Conservation (phyloP, 352 stramenopile species). For the Blastocystis sp. region DNA sequence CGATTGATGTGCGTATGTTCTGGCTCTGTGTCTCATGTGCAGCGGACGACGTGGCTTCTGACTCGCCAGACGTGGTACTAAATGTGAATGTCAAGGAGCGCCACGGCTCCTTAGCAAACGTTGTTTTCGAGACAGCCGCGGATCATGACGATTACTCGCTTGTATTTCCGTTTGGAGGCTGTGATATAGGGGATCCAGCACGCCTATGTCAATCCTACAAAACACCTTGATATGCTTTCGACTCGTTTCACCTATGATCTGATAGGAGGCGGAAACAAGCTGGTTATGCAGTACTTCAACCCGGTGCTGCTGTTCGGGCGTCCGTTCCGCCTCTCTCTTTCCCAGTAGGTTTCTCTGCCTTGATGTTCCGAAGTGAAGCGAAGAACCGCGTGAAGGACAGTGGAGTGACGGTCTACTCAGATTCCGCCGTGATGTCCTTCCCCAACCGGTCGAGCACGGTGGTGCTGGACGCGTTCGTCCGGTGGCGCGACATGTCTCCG, state of each 20-base stretch:
- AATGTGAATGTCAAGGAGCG: not conserved
- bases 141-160: not conserved
- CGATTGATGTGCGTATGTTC: conserved; percentile 32
- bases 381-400: conserved; percentile 13
- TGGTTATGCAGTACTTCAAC: not conserved
- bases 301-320: not conserved
- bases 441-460: not conserved
- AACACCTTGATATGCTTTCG: not conserved
- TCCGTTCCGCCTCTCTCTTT: not conserved
- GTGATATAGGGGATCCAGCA: not conserved
- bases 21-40: not conserved
- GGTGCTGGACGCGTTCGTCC: not conserved
- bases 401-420: not conserved
- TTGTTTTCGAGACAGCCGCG: not conserved
- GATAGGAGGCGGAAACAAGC: not conserved
- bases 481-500: not conserved
- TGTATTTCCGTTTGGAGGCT: not conserved
- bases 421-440: not conserved
- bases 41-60: not conserved
- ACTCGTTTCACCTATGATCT: not conserved
- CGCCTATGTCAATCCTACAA: conserved; percentile 1
- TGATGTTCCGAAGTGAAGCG: not conserved
- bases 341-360: not conserved
- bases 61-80: conserved; percentile 16
- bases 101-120: not conserved